These are phyloP conservation scores for Discostella pseudostelligera DNA, from an alignment of 108 stramenopile genomes.

Conservation along the genomic window DNA sequence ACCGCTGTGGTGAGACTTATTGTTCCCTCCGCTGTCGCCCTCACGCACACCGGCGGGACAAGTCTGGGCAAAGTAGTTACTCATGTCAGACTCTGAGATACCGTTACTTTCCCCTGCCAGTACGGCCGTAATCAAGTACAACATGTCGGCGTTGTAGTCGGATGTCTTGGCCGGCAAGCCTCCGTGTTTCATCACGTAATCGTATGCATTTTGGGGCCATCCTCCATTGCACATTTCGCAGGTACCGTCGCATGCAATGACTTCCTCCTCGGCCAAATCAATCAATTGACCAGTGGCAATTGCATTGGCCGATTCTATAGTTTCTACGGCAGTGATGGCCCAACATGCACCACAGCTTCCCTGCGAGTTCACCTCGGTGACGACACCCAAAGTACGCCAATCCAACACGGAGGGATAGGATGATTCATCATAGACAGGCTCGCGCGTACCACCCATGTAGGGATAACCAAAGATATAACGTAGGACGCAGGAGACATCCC, in stretches of 20 bases:
- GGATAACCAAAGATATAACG: conserved; percentile 64
- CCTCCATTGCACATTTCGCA: conserved; percentile 85
- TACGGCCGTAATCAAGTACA: conserved; percentile 59
- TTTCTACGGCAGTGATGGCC: conserved; percentile 89
- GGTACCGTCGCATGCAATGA: conserved; percentile 70
- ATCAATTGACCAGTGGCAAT: conserved; percentile 63
- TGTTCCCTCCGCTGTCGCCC: conserved; percentile 20
- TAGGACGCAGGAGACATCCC: conserved; percentile 71
- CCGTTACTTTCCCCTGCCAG: conserved; percentile 52
- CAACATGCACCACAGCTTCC: conserved; percentile 86
- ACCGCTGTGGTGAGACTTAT: conserved; percentile 20
- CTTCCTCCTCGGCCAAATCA: conserved; percentile 70
- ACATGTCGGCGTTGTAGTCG: conserved; percentile 67
- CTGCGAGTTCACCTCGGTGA: conserved; percentile 70
- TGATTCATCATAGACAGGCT: conserved; percentile 52
- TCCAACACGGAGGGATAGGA: conserved; percentile 59
- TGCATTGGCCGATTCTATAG: conserved; percentile 80
- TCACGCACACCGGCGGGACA: conserved; percentile 61
- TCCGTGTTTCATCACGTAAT: conserved; percentile 77
- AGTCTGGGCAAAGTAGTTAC: conserved; percentile 46
- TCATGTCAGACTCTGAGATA: conserved; percentile 48
- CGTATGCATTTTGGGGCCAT: conserved; percentile 89
- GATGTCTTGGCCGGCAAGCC: conserved; percentile 61
- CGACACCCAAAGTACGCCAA: conserved; percentile 80
- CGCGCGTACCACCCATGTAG: conserved; percentile 64